A percentile compares a stretch with the other conserved stretches of the same genome.
These are phyloP conservation scores for Aureobasidium sp. DNA, from an alignment of 2,329 filamentous ascomycete species.

Conservation along the genomic window DNA sequence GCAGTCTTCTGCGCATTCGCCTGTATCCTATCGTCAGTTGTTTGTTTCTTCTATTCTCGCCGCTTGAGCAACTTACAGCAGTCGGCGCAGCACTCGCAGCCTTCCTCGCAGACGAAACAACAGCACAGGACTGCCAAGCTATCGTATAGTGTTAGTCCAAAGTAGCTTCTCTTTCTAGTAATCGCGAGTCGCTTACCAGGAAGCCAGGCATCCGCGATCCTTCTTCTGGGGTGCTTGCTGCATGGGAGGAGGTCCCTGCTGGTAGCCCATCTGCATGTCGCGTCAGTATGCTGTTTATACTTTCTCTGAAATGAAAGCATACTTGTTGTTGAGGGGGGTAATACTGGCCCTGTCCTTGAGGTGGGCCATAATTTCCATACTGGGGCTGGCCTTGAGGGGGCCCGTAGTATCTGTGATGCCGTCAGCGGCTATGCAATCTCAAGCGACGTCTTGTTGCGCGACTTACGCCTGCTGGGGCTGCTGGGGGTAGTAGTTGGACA, in stretches of 20 bases:
- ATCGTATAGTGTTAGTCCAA: neutral
- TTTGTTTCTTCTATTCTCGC: neutral
- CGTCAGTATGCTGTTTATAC: neutral
- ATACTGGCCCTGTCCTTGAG: conserved; percentile 20
- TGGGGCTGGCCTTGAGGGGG: conserved; percentile 22
- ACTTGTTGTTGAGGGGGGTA: conserved; percentile 25
- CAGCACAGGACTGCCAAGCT: conserved; percentile 49
- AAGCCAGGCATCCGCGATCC: conserved; percentile 42
- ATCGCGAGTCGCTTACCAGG: conserved; percentile 27
- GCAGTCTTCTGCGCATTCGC: conserved; percentile 38
- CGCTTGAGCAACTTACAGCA: conserved; percentile 33
- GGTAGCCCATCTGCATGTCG: conserved; percentile 25
- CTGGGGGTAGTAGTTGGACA: conserved; percentile 37
- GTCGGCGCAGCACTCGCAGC: conserved; percentile 56
- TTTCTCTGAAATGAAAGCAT: neutral
- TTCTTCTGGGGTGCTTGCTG: conserved; percentile 34
- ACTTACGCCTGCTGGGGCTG: conserved; percentile 33
- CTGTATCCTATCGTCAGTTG: neutral
- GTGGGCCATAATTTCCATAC: conserved; percentile 20
- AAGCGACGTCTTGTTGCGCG: conserved; percentile 12
- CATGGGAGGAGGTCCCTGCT: conserved; percentile 39
- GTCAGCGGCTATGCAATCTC: conserved; percentile 1
- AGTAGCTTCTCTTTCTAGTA: neutral
- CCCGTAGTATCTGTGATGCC: conserved; percentile 22
- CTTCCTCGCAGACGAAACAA: conserved; percentile 56